Conservation (phyloP, 345 rosid genomes). For the Excoecaria cochinchinensis region DNA sequence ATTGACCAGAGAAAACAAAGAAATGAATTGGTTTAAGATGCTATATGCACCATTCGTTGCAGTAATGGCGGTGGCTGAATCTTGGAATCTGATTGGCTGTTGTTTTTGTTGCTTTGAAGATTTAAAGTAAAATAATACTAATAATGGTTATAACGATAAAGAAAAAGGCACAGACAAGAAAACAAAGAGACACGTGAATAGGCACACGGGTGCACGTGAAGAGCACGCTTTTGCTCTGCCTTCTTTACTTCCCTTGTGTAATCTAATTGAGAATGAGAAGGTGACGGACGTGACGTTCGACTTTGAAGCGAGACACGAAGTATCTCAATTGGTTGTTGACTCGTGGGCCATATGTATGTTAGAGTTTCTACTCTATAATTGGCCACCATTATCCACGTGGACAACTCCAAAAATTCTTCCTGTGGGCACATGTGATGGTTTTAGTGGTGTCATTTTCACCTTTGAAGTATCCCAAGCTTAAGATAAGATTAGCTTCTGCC, state of each 20-base stretch:
- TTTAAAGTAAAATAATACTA: too few relatives aligned
- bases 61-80: too few relatives aligned
- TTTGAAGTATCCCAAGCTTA: too few relatives aligned
- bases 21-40: too few relatives aligned
- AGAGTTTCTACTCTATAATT: too few relatives aligned
- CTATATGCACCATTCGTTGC: too few relatives aligned
- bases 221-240: slow-evolving; percentile 29
- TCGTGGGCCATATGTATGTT: neutral
- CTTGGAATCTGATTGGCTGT: too few relatives aligned
- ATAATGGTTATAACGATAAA: neutral
- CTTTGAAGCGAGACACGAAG: neutral
- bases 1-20: neutral
- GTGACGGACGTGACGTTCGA: neutral
- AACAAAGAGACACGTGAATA: slow-evolving; percentile 43
- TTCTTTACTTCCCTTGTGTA: neutral
- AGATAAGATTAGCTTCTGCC: too few relatives aligned
- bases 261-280: too few relatives aligned
- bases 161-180: slow-evolving; percentile 26
- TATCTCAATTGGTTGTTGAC: neutral
- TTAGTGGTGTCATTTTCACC: neutral
- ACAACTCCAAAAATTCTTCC: neutral
- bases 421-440: neutral
- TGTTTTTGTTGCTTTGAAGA: too few relatives aligned
- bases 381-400: neutral
- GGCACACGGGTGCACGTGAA: slow-evolving; percentile 48